Base-by-base conservation (phyloP, 1,139 yeast genomes). In the Sugiyamaella grinbergsii region DNA sequence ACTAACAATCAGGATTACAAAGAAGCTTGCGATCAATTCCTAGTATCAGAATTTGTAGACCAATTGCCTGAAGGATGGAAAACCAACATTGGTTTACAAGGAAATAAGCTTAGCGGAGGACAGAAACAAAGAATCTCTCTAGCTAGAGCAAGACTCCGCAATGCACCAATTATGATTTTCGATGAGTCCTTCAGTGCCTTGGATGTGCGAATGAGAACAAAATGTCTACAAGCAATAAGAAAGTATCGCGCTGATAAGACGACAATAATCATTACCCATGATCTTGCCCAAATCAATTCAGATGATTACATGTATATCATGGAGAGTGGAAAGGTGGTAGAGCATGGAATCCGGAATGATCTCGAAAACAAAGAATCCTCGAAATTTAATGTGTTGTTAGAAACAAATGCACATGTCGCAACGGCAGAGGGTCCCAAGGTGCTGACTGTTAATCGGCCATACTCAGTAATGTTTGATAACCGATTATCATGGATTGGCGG, bases 121-220 rank as follows among this genome's bases (percentile, higher is more conserved):
- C 96, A 93, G 65, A 79, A 77, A 50, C 98, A 93, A 67, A 71
- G 91, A 52, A 72, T 93, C 3, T 85, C 93, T 0, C 64, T 93
- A 24, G 96, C 97, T 0, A 76, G 97, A 52, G 97, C 97, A 0
- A 76, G 75, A 55, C 58, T 90, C 4, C 74, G 89, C 54, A 78
- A 91, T 60, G 69, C 94, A 0, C 85, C 91, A 0, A 76, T 93
- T 2, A 70, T 93, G 54, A 78, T 93, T 10, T 71, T 90, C 24
- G 98, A 93, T 69, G 98, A 93, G 65, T 80, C 95, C 1, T 72
- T 88, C 3, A 83, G 93, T 52, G 96, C 97, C 0, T 68, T 93
- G 53, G 97, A 91, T 65, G 66, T 68, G 2, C 59, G 60, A 0
- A 76, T 76, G 42, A 75, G 83, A 54, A 68, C 67, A 1, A 26